Evolutionary conservation across 2,329 filamentous ascomycete genomes (phyloP), one percentile per base, ranked within the genome.

Genomic region (Pleurostoma richardsiae): DNA sequence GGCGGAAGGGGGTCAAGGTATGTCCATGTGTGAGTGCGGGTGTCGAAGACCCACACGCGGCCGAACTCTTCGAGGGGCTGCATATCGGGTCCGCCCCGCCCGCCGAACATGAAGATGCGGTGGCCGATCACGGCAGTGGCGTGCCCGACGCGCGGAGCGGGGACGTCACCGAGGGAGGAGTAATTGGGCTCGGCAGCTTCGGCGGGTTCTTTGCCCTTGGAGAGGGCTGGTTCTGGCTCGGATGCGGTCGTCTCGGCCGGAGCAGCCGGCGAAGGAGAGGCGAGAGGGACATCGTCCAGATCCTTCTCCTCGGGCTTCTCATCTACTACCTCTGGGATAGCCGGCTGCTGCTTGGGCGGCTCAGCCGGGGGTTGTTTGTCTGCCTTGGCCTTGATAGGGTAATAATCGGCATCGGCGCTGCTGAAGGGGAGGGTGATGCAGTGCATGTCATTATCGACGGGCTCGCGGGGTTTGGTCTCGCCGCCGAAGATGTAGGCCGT

Each of bases 101-200:
- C 90, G 42, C 88, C 90, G 64, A 91, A 95, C 39, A 95, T 53
- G 66, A 92, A 92, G 57, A 95, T 82, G 27, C 82, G 82, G 40
- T 77, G 76, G 48, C 83, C 76, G 48, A 94, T 78, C 1, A 82
- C 76, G 10, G 84, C 79, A 0, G 85, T 80, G 31, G 88, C 84
- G 54, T 89, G 80, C 26, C 90, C 90, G 3, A 91, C 80, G 26
- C 90, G 80, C 3, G 88, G 75, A 2, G 72, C 65, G 1, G 89
- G 88, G 1, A 86, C 73, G 30, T 74, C 61, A 29, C 64, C 67
- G 2, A 71, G 56, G 6, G 49, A 31, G 2, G 48, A 42, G 10
- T 10, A 19, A 50, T 44, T 42, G 19, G 53, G 28, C 59, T 53
- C 7, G 56, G 51, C 30, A 19, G 19, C 19, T 19, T 53, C 7